Conservation (phyloP, 805 yeast species). For the Candida peoriensis region DNA sequence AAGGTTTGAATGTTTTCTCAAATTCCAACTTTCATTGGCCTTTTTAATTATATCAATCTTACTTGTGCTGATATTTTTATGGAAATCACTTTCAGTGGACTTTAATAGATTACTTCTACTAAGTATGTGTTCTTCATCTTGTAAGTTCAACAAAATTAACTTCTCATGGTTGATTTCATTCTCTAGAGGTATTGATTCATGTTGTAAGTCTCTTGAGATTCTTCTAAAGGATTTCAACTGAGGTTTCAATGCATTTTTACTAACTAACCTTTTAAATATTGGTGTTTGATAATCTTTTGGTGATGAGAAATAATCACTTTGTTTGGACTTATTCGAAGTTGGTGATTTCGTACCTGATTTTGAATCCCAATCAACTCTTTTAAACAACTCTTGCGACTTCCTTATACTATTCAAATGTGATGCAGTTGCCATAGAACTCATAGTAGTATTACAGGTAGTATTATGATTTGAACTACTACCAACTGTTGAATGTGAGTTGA, state of each 20-base stretch:
- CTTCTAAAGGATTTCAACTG: conserved; percentile 24
- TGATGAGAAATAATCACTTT: conserved; percentile 9
- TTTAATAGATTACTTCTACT: conserved; percentile 3
- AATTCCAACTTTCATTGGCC: conserved; percentile 26
- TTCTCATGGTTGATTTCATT: conserved; percentile 25
- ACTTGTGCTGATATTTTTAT: conserved; percentile 6
- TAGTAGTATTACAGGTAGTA: conserved; percentile 2
- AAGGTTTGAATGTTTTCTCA: conserved; percentile 11
- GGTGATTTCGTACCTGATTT: conserved; percentile 12
- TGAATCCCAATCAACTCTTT: conserved; percentile 6
- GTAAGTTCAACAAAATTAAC: conserved; percentile 19
- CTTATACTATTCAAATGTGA: conserved; percentile 1
- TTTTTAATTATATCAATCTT: conserved; percentile 24
- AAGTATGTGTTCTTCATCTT: conserved; percentile 17
- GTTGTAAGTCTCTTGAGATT: conserved; percentile 20
- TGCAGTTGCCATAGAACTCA: neutral
- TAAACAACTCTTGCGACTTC: conserved; percentile 13
- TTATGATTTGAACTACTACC: no score
- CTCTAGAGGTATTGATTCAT: conserved; percentile 21
- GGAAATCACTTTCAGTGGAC: conserved; percentile 2
- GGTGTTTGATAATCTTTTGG: conserved; percentile 22
- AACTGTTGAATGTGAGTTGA: no score
- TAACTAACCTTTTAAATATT: conserved; percentile 23
- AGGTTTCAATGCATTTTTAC: conserved; percentile 20
- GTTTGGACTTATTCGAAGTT: conserved; percentile 1